Base-by-base conservation (phyloP, 805 yeast genomes). In the Millerago galiae region DNA sequence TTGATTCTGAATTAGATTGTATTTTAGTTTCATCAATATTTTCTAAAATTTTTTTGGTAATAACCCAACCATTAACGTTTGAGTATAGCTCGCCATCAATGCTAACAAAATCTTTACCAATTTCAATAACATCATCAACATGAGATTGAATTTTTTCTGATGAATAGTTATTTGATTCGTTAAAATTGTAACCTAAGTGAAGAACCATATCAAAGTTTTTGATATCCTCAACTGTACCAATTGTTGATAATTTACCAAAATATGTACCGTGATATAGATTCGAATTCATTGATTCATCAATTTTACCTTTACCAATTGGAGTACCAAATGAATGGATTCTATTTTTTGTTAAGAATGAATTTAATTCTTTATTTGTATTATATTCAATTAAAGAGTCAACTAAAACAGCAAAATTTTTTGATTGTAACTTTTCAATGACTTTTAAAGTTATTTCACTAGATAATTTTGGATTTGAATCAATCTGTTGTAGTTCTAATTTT, bases 381-480 rank as follows among this genome's bases (percentile, higher is more conserved):
- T 30, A 26, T 44, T 79, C 77, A 11, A 81, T 72, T 48, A 85
- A 69, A n/a, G 79, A 71, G 59, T 89, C 96, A 25, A 76, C 86
- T 39, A 89, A 55, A 15, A 90, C 60, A 3, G 82, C 75, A n/a
- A 95, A 91, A 8, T 63, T 70, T 44, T 67, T 53, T 17, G 40
- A 21, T 54, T 82, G 74, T 11, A 89, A 52, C 43, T 62, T 71
- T 4, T 62, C 52, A 34, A 82, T 59, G 31, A 85, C 74, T 40
- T 55, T 54, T 5, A 62, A 58, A 3, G 71, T 71, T n/a, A 75
- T 55, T 16, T 54, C 47, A 17, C 61, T 56, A 8, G 68, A 66
- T 27, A 57, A 50, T 3, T 45, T 47, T 9, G 45, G 55, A 29
- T 53, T 47, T 11, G 40, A 48, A 14, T 18, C 57, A 45, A 35